phyloP scores from a whole-genome alignment of 768 basidiomycete genomes.

The Lactarius hengduanensis region DNA sequence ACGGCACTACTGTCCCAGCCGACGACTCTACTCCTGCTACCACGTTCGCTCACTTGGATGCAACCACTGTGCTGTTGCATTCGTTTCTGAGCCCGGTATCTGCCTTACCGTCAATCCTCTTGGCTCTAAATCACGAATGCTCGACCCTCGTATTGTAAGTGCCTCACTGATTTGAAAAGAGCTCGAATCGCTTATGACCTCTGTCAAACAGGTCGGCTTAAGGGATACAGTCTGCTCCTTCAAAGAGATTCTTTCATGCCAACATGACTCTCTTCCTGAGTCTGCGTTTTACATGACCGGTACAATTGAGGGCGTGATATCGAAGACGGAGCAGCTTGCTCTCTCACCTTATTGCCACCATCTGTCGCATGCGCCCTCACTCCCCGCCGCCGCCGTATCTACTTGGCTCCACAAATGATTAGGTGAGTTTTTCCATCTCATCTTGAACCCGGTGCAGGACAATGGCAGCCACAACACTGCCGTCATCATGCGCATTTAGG shows the following conservation, averaged over 20 bases:
- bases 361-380: no score
- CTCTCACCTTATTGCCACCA: no score
- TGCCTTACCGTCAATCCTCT: constrained; percentile 99
- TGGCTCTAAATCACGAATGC: constrained; percentile 99
- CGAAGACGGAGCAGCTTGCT: constrained; percentile 95
- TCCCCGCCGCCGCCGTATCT: no score
- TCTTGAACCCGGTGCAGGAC: no score
- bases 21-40: constrained; percentile 99
- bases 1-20: constrained; percentile 86
- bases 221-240: no score
- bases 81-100: constrained; percentile 97
- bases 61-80: constrained; percentile 99
- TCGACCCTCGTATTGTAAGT: constrained; percentile 96
- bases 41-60: constrained; percentile 99
- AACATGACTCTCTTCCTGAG: constrained; percentile 88
- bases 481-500: no score
- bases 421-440: no score
- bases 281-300: constrained; percentile 99
- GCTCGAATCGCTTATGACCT: not conserved
- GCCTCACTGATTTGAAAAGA: not conserved
- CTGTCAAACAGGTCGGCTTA: constrained; percentile 51
- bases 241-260: no score
- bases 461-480: no score
- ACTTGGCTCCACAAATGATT: no score
- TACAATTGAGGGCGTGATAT: constrained; percentile 95